These are phyloP conservation scores for Alternaria atra DNA, from an alignment of 2,329 filamentous ascomycete species.

Conservation along the genomic window DNA sequence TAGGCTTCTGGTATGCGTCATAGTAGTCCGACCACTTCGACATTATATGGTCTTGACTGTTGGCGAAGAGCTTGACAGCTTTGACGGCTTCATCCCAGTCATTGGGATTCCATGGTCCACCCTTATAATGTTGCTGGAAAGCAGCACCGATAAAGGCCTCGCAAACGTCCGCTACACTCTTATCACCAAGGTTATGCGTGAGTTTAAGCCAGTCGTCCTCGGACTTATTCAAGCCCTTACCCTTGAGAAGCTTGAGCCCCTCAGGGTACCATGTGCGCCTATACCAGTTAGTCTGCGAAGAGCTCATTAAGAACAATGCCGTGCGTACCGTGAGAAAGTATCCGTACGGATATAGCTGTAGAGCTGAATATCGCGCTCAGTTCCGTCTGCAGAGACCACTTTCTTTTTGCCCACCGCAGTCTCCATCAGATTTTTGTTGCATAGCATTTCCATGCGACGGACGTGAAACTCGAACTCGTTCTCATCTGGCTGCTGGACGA, in stretches of 20 bases:
- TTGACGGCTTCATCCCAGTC: slow-evolving; percentile 69
- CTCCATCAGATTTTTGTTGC: slow-evolving; percentile 88
- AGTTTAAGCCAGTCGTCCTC: slow-evolving; percentile 64
- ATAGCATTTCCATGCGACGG: slow-evolving; percentile 87
- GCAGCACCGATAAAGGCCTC: slow-evolving; percentile 94
- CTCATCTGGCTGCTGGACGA: slow-evolving; percentile 76
- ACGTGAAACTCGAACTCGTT: slow-evolving; percentile 91
- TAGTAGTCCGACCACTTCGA: slow-evolving; percentile 77
- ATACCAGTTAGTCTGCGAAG: slow-evolving; percentile 22
- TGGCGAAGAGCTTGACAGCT: slow-evolving; percentile 75
- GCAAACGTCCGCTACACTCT: slow-evolving; percentile 92
- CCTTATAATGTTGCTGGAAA: slow-evolving; percentile 64
- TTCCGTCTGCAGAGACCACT: slow-evolving; percentile 48
- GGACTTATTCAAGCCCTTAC: slow-evolving; percentile 69
- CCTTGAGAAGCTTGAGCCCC: slow-evolving; percentile 74
- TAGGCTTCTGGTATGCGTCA: slow-evolving; percentile 71
- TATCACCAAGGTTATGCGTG: slow-evolving; percentile 72
- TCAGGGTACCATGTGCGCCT: slow-evolving; percentile 88
- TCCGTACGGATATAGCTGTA: slow-evolving; percentile 84
- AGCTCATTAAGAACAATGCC: not conserved
- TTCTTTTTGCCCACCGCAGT: slow-evolving; percentile 64
- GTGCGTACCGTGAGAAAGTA: slow-evolving; percentile 73
- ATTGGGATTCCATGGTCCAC: slow-evolving; percentile 52
- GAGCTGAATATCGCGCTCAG: slow-evolving; percentile 58
- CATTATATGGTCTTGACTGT: slow-evolving; percentile 74